Conservation (phyloP, 768 basidiomycete species). For the Clavulina sp. region DNA sequence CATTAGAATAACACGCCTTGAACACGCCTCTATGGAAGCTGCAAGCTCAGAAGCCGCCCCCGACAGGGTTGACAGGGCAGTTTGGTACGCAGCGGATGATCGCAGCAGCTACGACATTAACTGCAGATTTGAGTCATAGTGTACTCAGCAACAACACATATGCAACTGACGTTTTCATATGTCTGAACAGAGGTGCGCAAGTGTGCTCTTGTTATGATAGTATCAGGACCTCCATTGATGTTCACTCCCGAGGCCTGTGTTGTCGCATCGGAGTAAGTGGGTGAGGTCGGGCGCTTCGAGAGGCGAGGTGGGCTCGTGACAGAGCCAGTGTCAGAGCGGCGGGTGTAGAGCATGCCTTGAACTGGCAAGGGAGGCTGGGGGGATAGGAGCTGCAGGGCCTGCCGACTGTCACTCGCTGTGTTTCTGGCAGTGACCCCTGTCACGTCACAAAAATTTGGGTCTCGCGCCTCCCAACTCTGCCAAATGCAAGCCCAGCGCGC, state of each 20-base stretch:
- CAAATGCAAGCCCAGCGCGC: too few relatives aligned
- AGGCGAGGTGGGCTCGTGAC: too few relatives aligned
- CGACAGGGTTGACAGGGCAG: constrained; percentile 64
- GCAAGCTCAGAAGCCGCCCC: constrained; percentile 73
- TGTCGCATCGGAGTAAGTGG: constrained; percentile 70
- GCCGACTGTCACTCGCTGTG: too few relatives aligned
- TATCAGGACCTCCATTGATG: constrained; percentile 21
- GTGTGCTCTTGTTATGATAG: constrained; percentile 67
- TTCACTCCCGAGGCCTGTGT: constrained; percentile 43
- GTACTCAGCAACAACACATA: not conserved
- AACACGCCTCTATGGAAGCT: constrained; percentile 68
- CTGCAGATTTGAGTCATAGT: constrained; percentile 3
- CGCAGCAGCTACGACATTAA: constrained; percentile 56
- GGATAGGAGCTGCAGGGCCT: too few relatives aligned
- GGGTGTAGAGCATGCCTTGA: too few relatives aligned
- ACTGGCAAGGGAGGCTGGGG: too few relatives aligned
- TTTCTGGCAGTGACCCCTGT: too few relatives aligned
- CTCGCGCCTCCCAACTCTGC: too few relatives aligned
- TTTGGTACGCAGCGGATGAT: constrained; percentile 61
- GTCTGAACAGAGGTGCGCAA: constrained; percentile 61
- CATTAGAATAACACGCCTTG: constrained; percentile 36
- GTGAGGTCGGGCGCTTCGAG: constrained; percentile 11
- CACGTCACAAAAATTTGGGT: too few relatives aligned
- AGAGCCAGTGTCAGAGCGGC: too few relatives aligned
- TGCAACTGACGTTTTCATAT: constrained; percentile 53